Evolutionary conservation across 768 basidiomycete species (phyloP), one percentile per base, ranked within the genome.

Genomic region (Clavaria fumosa): DNA sequence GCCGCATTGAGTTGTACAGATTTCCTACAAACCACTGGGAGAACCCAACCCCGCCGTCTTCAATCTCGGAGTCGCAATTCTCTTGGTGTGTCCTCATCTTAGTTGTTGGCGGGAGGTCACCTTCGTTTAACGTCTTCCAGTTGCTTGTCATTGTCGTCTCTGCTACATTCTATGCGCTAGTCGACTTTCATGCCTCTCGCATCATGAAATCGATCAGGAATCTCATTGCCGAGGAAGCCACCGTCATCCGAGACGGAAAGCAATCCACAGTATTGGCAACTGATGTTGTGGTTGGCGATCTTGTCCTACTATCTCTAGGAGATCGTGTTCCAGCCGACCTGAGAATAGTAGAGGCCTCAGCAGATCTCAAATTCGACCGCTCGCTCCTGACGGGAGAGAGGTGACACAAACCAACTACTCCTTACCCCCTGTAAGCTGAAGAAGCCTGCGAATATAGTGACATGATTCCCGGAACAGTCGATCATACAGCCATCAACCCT

Each of bases 281-380:
- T 4, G 65, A 69, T 20, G 58, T 79, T 1, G 77, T 79, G 20
- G 72, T 68, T 45, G 77, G 77, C 15, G 77, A 79, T 49, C 48
- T 79, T 31, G 75, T 79, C 3, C 57, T 78, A 19, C 45, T 79
- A 34, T 72, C 74, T 34, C 66, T 62, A 34, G 77, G 77, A 20
- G 74, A 78, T 54, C 78, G 78, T 56, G 76, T 74, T 3, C 77
- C 77, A 0, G 77, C 77, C 7, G 77, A 79, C 51, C 52, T 77
- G 34, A 15, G 65, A 59, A 50, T 78, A 23, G 39, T 78, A 10
- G 72, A 75, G 47, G 62, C 70, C 3, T 51, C 73, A 1, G 66
- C 64, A 4, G 77, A 79, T 45, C 57, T 79, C 37, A 78, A 76
- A 51, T 67, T 79, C 35, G 77, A 79, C 53, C 78, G 78, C 47